Percentiles rank a stretch among this genome's conserved stretches.
These are phyloP conservation scores for Clonostachys rosea DNA, from an alignment of 2,329 filamentous ascomycete genomes.

Conservation along the genomic window DNA sequence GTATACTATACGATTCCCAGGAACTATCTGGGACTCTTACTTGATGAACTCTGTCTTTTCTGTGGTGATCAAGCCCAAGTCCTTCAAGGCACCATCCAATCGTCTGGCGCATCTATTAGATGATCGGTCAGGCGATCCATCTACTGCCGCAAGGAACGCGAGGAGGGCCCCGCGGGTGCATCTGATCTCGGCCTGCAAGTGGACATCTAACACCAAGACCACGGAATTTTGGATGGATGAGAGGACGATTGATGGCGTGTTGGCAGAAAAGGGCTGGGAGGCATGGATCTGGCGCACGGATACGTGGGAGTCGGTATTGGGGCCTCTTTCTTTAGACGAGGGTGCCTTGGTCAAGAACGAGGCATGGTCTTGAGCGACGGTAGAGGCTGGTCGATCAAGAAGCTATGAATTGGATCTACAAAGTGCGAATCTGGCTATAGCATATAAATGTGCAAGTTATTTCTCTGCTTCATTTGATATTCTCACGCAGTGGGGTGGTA, in stretches of 20 bases:
- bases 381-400: no score
- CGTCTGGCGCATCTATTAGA: neutral
- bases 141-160: neutral
- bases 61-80: neutral
- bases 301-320: neutral
- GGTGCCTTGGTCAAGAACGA: neutral
- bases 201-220: neutral
- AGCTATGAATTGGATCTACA: no score
- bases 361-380: neutral
- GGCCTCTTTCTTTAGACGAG: neutral
- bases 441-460: no score
- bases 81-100: neutral
- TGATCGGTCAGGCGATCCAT: neutral
- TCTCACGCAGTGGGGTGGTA: no score
- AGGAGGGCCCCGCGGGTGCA: neutral
- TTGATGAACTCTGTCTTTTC: neutral
- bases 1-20: neutral
- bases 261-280: neutral
- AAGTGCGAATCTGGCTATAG: no score
- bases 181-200: neutral
- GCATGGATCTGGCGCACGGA: constrained; percentile 1
- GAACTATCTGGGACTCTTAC: neutral
- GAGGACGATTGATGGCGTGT: neutral
- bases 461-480: no score
- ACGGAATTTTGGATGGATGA: neutral